Base-by-base conservation (phyloP, 1,284 basidiomycete genomes). In the Cystobasidiaceae sp. region DNA sequence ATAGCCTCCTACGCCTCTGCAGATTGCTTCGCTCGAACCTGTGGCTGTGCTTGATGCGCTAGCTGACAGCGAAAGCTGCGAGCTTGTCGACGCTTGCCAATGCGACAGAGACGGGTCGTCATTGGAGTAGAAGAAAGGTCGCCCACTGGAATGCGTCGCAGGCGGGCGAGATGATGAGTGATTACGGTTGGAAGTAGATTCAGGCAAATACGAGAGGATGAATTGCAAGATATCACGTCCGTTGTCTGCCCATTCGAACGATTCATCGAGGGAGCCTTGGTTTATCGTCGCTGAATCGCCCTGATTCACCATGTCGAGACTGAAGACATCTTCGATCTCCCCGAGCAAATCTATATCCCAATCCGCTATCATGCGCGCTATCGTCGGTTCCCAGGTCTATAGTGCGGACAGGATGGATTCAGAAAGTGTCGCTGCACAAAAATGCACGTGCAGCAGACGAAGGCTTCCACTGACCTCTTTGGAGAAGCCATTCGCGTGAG, bases 401-500 rank as follows among this genome's bases (percentile, higher is more conserved):
- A 33, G n/a, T n/a, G n/a, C n/a, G n/a, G n/a, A n/a, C n/a, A n/a
- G n/a, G n/a, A n/a, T n/a, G n/a, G n/a, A n/a, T n/a, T n/a, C n/a
- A n/a, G n/a, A n/a, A n/a, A n/a, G n/a, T n/a, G n/a, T n/a, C n/a
- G n/a, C n/a, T n/a, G 37, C 37, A n/a, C 37, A 39, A 39, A 11
- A 39, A 11, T 11, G 37, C 37, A 39, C 37, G 37, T 39, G 37
- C n/a, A n/a, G 37, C 11, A n/a, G n/a, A 11, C n/a, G 19, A 39
- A 57, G 25, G 45, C 11, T 13, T 21, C n/a, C 9, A 25, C 59
- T 13, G 3, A 66, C 46, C 59, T 57, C 83, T 76, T 91, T 91
- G 68, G 84, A 84, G 71, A 92, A 85, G 7, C 90, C 89, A 75
- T 87, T 91, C 1, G 87, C 89, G 72, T 91, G 89, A 7, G 83